These are phyloP conservation scores for Podila epigama DNA, from an alignment of 192 early-diverging fungal genomes.

Conservation along the genomic window DNA sequence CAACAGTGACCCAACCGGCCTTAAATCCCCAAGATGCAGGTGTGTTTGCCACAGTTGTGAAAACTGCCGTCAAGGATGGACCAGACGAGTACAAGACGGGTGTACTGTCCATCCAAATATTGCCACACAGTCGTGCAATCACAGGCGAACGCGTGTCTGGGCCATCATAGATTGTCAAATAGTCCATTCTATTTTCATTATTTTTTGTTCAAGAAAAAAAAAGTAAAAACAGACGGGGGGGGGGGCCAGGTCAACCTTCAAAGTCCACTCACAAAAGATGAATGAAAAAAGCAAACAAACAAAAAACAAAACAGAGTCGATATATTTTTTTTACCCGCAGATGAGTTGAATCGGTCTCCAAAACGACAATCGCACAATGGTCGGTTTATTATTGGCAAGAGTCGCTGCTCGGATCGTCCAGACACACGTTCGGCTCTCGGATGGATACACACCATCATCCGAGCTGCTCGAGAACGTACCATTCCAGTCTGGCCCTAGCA, in stretches of 20 bases:
- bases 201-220: background rate
- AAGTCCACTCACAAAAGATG: background rate
- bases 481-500: constrained; percentile 1
- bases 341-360: background rate
- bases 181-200: constrained; percentile 25
- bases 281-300: background rate
- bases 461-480: constrained; percentile 22
- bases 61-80: constrained; percentile 25
- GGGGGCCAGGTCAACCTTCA: background rate
- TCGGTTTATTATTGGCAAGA: background rate
- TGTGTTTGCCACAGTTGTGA: constrained; percentile 5
- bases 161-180: constrained; percentile 43
- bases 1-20: constrained; percentile 9
- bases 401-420: constrained; percentile 26
- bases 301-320: background rate
- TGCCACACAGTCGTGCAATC: constrained; percentile 34
- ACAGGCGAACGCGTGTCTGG: constrained; percentile 23
- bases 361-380: background rate
- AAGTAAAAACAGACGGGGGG: background rate
- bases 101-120: constrained; percentile 8
- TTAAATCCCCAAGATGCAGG: constrained; percentile 19
- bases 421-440: constrained; percentile 11
- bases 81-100: constrained; percentile 25
- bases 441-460: constrained; percentile 11
- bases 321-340: constrained; percentile 10